Conservation (phyloP, 176 grass and related monocot species). For the Lolium perenne region DNA sequence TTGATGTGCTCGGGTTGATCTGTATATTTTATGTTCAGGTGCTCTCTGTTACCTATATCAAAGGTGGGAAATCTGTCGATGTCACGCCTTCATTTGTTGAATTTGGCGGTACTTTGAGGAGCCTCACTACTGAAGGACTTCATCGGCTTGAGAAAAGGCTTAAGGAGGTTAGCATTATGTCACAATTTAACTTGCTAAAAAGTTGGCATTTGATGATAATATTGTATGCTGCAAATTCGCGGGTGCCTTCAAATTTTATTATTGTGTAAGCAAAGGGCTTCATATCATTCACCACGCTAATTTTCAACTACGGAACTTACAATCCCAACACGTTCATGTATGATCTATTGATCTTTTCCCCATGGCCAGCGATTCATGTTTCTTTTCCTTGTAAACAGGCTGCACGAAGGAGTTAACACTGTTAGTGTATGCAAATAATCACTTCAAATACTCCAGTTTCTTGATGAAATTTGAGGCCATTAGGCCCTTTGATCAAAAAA, state of each 20-base stretch:
- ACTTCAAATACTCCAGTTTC: background rate
- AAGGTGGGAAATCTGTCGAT: constrained; percentile 61
- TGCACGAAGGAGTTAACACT: background rate
- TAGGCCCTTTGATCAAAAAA: background rate
- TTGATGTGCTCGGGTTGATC: background rate
- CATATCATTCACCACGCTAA: background rate
- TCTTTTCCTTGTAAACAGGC: background rate
- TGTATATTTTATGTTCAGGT: constrained; percentile 58
- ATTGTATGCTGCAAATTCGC: background rate
- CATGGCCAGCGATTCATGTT: background rate
- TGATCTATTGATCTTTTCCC: background rate
- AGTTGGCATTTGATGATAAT: background rate
- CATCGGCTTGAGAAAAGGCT: constrained; percentile 65
- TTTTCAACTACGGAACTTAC: background rate
- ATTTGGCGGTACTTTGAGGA: constrained; percentile 95
- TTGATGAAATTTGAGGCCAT: background rate
- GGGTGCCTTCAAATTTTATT: background rate
- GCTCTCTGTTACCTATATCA: constrained; percentile 79
- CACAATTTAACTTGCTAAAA: constrained; percentile 4
- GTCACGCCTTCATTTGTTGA: constrained; percentile 63
- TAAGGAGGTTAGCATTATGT: constrained; percentile 59
- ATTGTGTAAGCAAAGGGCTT: background rate
- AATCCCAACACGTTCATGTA: background rate
- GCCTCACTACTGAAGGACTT: constrained; percentile 84
- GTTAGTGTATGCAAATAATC: background rate